phyloP scores from a whole-genome alignment of 495 filamentous ascomycete genomes.

The Trichoderma parareesei region DNA sequence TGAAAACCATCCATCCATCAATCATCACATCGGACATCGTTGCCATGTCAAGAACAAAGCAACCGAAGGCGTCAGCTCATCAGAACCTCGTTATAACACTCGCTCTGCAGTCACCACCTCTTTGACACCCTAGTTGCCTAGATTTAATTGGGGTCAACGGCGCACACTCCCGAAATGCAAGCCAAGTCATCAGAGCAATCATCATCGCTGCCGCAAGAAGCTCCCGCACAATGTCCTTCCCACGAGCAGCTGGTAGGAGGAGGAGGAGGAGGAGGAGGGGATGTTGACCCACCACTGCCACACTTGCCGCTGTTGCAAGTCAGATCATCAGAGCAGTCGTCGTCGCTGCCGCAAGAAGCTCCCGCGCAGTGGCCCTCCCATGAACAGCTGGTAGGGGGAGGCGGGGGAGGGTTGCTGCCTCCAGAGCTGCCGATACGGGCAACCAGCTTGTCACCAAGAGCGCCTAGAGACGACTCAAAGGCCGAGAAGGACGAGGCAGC shows the following conservation, averaged over 20 bases:
- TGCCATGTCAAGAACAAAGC: background rate
- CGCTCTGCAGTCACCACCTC: background rate
- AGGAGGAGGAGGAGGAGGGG: background rate
- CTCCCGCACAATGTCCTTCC: slow-evolving; percentile 2
- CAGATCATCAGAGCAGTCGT: background rate
- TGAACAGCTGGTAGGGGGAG: background rate
- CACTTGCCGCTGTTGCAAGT: background rate
- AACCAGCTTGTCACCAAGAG: slow-evolving; percentile 37
- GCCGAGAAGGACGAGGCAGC: slow-evolving; percentile 29
- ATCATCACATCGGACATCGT: too few relatives aligned
- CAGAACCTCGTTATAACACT: background rate
- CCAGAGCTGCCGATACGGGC: slow-evolving; percentile 14
- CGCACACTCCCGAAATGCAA: background rate
- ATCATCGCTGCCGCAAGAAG: background rate
- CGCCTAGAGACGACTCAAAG: slow-evolving; percentile 44
- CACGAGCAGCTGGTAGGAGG: background rate
- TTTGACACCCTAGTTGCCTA: background rate
- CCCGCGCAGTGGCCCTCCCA: slow-evolving; percentile 6
- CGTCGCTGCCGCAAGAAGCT: background rate
- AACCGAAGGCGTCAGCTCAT: too few relatives aligned
- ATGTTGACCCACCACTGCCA: background rate
- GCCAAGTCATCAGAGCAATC: background rate
- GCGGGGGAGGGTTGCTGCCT: background rate
- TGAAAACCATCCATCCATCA: background rate
- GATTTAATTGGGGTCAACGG: background rate